These are phyloP conservation scores for Termitomyces sp. DNA, from an alignment of 768 basidiomycete species.

Conservation along the genomic window DNA sequence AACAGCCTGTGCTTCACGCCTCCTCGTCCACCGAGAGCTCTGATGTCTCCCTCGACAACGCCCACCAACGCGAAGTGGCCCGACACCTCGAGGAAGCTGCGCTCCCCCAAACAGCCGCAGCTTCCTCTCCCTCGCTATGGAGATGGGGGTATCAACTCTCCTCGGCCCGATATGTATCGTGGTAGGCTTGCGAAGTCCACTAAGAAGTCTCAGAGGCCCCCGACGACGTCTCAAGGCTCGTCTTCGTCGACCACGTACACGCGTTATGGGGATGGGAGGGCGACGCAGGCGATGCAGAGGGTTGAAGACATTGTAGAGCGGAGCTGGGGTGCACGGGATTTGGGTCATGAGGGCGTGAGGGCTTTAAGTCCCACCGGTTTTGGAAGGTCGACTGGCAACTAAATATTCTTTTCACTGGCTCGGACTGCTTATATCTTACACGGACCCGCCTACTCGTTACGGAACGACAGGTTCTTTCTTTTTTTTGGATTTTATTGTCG, in stretches of 20 bases:
- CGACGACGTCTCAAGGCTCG: slow-evolving; percentile 3
- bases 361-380: slow-evolving; percentile 21
- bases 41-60: neutral
- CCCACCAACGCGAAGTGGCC: neutral
- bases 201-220: slow-evolving; percentile 2
- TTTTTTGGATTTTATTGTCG: neutral
- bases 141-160: slow-evolving; percentile 9
- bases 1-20: slow-evolving; percentile 53
- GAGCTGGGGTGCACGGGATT: slow-evolving; percentile 28
- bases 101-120: neutral
- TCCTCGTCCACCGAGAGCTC: neutral
- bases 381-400: slow-evolving; percentile 10
- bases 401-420: neutral
- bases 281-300: slow-evolving; percentile 22
- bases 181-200: slow-evolving; percentile 5
- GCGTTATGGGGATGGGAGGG: slow-evolving; percentile 6
- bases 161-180: slow-evolving; percentile 11
- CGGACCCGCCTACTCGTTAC: neutral
- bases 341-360: slow-evolving; percentile 16
- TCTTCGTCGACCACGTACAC: slow-evolving; percentile 3
- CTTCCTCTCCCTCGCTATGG: slow-evolving; percentile 4
- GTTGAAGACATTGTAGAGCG: slow-evolving; percentile 33
- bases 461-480: neutral
- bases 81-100: neutral
- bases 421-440: neutral